These are phyloP conservation scores for Tephrocybe sp. DNA, from an alignment of 768 basidiomycete genomes.

Conservation along the genomic window DNA sequence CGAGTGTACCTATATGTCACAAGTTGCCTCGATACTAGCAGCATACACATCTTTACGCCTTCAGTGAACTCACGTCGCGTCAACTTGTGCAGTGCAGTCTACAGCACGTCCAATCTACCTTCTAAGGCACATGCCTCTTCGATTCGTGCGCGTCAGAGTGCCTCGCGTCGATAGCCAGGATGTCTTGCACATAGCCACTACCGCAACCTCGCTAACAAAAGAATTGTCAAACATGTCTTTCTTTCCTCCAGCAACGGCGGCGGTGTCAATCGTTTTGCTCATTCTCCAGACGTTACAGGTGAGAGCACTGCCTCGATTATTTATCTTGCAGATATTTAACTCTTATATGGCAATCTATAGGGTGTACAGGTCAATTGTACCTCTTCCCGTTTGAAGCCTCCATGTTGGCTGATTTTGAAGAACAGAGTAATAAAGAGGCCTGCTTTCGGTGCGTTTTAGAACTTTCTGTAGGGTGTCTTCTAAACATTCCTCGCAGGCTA, in stretches of 20 bases:
- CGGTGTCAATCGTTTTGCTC: slow-evolving; percentile 37
- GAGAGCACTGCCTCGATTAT: slow-evolving; percentile 3
- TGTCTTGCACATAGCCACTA: slow-evolving; percentile 18
- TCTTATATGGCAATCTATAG: slow-evolving; percentile 1
- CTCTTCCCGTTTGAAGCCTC: background rate
- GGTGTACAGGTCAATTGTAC: slow-evolving; percentile 20
- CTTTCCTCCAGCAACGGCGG: slow-evolving; percentile 44
- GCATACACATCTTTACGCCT: background rate
- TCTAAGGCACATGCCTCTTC: slow-evolving; percentile 15
- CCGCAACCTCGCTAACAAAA: slow-evolving; percentile 16
- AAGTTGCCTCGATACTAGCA: background rate
- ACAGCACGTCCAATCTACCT: background rate
- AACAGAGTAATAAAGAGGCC: slow-evolving; percentile 34
- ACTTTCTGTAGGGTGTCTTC: background rate
- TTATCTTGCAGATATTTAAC: background rate
- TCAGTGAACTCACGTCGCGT: background rate
- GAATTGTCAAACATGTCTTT: slow-evolving; percentile 24
- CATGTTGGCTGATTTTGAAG: slow-evolving; percentile 20
- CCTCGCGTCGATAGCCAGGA: slow-evolving; percentile 14
- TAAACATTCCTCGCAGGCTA: slow-evolving; percentile 12
- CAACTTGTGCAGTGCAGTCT: background rate
- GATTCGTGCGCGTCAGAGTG: slow-evolving; percentile 13
- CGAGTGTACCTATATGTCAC: background rate
- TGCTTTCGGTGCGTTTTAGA: slow-evolving; percentile 30
- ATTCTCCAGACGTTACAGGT: slow-evolving; percentile 49